Base-by-base conservation (phyloP, 1,284 basidiomycete genomes). In the Cryptococcus sp. region DNA sequence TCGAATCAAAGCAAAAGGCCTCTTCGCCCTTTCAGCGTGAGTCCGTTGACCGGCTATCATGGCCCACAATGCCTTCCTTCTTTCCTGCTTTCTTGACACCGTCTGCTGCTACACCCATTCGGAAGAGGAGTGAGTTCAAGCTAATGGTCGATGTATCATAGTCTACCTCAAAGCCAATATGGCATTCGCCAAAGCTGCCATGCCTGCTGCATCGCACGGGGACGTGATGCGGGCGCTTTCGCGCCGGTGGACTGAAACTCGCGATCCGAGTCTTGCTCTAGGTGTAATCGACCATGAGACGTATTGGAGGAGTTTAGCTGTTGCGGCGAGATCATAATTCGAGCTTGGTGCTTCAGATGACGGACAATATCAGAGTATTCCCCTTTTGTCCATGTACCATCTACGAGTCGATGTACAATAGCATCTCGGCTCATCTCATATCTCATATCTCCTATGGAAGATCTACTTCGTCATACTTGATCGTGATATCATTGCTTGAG, bases 151-250 rank as follows among this genome's bases (percentile, higher is more conserved):
- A 53, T 47, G 13, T 8, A 25, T 20, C 13, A 11, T 52, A 77
- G 73, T 60, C 0, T 78, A 72, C 54, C 61, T 77, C 10, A 75
- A 74, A 54, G 63, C 63, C 19, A 73, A 78, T 59, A 70, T 76
- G 70, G 63, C 65, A 50, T 54, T 61, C 11, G 77, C 76, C 3
- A 76, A 75, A 59, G 62, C 69, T 2, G 69, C 75, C 1, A 63
- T 75, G 62, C 71, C 71, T 0, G 61, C 59, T 15, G 58, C 68
- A 5, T 55, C 66, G 0, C 72, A 74, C 50, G 76, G 75, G 5
- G 75, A 78, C 5, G 70, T 77, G 17, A 75, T 73, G 72, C 65
- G 73, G 5, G 72, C 73, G 1, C 48, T 78, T 10, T 70, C 70
- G 13, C 57, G 61, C 39, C 65, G 72, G 25, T 78, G 77, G 77